A percentile compares a stretch with the other conserved stretches of the same genome.
These are phyloP conservation scores for Hondaea fermentalgiana DNA, from an alignment of 108 stramenopile genomes.

Conservation along the genomic window DNA sequence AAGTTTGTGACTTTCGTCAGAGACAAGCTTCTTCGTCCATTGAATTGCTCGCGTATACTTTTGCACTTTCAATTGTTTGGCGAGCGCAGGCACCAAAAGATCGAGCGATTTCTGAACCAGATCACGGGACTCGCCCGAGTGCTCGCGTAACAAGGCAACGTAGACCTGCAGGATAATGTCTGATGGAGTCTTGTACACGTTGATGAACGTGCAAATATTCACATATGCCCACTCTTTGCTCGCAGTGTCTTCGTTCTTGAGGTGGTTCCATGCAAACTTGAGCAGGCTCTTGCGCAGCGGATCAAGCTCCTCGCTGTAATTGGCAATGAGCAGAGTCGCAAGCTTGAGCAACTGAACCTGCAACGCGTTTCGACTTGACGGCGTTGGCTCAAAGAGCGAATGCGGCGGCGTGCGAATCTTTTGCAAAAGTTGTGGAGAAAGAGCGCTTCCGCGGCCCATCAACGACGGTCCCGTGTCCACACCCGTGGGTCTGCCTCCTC, in stretches of 20 bases:
- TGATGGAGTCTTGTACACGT: constrained; percentile 64
- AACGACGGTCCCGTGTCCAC: no score
- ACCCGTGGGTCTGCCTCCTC: no score
- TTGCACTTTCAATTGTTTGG: constrained; percentile 41
- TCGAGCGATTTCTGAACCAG: constrained; percentile 66
- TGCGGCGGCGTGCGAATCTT: neutral
- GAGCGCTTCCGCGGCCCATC: no score
- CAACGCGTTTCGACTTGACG: constrained; percentile 22
- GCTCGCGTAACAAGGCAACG: constrained; percentile 61
- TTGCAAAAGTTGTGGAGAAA: neutral
- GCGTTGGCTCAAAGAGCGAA: neutral
- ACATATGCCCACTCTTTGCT: constrained; percentile 84
- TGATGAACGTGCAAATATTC: constrained; percentile 68
- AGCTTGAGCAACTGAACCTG: constrained; percentile 75
- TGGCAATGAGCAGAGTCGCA: constrained; percentile 65
- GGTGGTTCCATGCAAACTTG: constrained; percentile 73
- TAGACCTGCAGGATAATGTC: constrained; percentile 77
- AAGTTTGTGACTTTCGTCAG: constrained; percentile 77
- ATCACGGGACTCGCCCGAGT: constrained; percentile 69
- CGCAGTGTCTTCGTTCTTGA: constrained; percentile 67
- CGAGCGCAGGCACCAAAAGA: constrained; percentile 70
- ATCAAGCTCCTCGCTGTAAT: constrained; percentile 46
- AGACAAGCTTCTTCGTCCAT: constrained; percentile 71
- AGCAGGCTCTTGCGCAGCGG: constrained; percentile 65
- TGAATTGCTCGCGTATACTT: constrained; percentile 64